Percentiles rank a stretch among this genome's conserved stretches.
phyloP scores from a whole-genome alignment of 73 alveolate species.

The Tetrahymena thermophila region DNA sequence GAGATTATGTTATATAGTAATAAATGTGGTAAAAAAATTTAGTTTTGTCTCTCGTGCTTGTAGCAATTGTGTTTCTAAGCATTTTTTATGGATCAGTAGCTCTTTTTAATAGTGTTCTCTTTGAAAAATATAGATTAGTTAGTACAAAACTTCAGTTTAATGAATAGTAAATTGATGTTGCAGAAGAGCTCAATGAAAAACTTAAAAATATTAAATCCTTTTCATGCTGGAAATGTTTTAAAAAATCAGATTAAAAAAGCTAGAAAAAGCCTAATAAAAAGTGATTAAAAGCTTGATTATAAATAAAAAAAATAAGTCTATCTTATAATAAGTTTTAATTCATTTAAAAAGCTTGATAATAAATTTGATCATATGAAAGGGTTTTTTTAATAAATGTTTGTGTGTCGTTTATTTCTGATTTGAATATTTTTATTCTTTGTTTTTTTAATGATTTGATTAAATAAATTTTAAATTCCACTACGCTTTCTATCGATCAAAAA shows the following conservation, averaged over 20 bases:
- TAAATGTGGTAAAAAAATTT: not conserved
- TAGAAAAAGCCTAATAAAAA: not conserved
- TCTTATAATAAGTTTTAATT: too few relatives aligned
- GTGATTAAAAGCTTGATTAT: not conserved
- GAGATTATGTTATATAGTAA: not conserved
- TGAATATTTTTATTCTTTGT: too few relatives aligned
- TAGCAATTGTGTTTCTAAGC: not conserved
- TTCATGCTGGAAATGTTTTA: not conserved
- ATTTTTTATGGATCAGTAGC: not conserved
- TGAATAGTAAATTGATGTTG: not conserved
- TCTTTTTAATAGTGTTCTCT: not conserved
- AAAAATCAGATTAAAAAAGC: not conserved
- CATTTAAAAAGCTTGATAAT: too few relatives aligned
- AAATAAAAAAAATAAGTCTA: too few relatives aligned
- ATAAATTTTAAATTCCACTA: too few relatives aligned
- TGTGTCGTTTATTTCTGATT: too few relatives aligned
- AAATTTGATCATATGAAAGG: too few relatives aligned
- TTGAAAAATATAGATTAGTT: not conserved
- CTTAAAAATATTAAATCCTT: not conserved
- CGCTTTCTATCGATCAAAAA: too few relatives aligned
- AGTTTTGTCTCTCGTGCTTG: not conserved
- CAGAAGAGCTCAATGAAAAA: not conserved
- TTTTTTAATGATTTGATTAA: too few relatives aligned
- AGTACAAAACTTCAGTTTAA: not conserved
- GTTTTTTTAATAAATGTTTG: too few relatives aligned